Base-by-base conservation (phyloP, 257 asterid genomes). In the Penstemon davidsonii region DNA sequence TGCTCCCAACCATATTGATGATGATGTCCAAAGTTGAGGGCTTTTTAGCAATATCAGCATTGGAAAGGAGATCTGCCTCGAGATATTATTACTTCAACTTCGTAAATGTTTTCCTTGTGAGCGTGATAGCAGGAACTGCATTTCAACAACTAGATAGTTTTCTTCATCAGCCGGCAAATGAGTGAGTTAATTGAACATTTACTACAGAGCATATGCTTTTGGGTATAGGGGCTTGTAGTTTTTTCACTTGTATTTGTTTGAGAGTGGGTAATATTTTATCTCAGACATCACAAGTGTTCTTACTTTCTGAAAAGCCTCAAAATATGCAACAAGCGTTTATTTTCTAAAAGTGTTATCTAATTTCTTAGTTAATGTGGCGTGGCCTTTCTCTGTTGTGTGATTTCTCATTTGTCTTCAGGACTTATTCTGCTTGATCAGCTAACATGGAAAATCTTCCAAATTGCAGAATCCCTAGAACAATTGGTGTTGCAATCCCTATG, bases 401-500 rank as follows among this genome's bases (percentile, higher is more conserved):
- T 39, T 13, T 58, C 33, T 25, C 33, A 25, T 18, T 42, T 54
- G 60, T 42, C 54, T 55, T 55, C 46, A 18, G 67, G 43, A 62
- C 33, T 25, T 25, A 25, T 25, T 25, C 33, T 25, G 33, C 33
- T 25, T 25, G 33, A 25, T 25, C 33, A 25, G 33, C 33, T 25
- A 25, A 25, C 33, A 25, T 25, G 33, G 33, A 25, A 25, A 25
- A 25, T 25, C 33, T 67, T 70, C 38, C 41, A 69, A 52, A 36
- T 74, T 71, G 77, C 90, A 92, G 98, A 18, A 79, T 92, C 53
- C 86, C 89, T 5, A 75, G 5, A 76, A 89, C 85, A 67, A 77
- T 92, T 40, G 96, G 98, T 62, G 91, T 83, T 18, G 95, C 96
- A 46, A 89, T 92, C 73, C 98, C 98, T 11, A 87, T 88, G 98